A percentile compares a stretch with the other conserved stretches of the same genome.
These are phyloP conservation scores for Termitomyces sp. DNA, from an alignment of 768 basidiomycete species.

Conservation along the genomic window DNA sequence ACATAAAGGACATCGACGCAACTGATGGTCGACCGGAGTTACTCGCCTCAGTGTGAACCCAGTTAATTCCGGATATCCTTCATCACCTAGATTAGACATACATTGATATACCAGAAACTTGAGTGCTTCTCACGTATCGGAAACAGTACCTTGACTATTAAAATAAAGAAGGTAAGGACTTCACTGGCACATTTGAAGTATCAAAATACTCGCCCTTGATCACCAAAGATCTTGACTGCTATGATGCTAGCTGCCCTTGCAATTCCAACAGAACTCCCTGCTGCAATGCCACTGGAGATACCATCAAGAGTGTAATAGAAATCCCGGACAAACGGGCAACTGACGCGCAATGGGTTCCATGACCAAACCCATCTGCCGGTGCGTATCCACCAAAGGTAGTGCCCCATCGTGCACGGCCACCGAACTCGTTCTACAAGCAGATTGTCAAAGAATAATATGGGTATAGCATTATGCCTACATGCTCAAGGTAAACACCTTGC, in stretches of 20 bases:
- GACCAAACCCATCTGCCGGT: conserved; percentile 33
- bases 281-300: conserved; percentile 27
- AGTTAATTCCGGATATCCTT: conserved; percentile 4
- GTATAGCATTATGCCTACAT: not conserved
- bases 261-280: conserved; percentile 30
- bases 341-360: conserved; percentile 38
- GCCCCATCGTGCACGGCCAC: conserved; percentile 40
- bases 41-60: not conserved
- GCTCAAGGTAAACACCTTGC: conserved; percentile 1
- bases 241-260: conserved; percentile 21
- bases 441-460: not conserved
- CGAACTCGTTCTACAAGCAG: conserved; percentile 30
- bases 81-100: not conserved
- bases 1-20: not conserved
- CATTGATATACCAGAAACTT: not conserved
- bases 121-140: conserved; percentile 2
- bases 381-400: conserved; percentile 28
- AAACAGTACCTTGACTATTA: not conserved
- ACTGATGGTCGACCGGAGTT: not conserved
- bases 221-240: conserved; percentile 10
- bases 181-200: too few relatives aligned
- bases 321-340: not conserved
- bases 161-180: not conserved
- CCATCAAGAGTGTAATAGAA: not conserved
- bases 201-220: not conserved